Evolutionary conservation across 73 alveolate species (phyloP).

Genomic region (Uronychia setigera): DNA sequence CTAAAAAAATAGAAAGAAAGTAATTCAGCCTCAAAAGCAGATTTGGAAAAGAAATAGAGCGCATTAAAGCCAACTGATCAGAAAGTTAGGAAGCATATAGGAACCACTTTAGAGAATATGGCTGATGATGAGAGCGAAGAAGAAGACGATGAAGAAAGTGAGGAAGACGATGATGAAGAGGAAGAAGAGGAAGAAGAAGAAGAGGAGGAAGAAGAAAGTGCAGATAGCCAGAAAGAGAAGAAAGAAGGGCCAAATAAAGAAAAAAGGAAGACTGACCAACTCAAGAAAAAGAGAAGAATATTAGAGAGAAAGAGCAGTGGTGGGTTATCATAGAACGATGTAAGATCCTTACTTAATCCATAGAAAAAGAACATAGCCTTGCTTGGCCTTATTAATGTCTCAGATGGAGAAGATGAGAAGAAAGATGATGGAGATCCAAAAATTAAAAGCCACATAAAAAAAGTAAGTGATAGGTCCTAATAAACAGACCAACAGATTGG

Average conservation of each 20-base stretch:
- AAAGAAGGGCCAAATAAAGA: neutral
- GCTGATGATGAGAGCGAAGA: neutral
- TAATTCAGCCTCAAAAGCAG: neutral
- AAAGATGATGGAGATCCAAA: neutral
- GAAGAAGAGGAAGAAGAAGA: conserved; percentile 3
- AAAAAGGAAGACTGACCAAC: too few species aligned
- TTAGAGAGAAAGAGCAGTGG: neutral
- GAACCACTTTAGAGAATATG: neutral
- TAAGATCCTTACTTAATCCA: too few species aligned
- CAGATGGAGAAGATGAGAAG: neutral
- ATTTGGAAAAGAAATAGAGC: neutral
- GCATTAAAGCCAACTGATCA: neutral
- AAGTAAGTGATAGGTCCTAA: neutral
- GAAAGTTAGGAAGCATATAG: neutral
- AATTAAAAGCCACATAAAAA: neutral
- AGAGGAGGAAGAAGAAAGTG: neutral
- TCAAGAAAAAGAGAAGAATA: too few species aligned
- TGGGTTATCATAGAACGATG: neutral
- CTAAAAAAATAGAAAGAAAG: neutral
- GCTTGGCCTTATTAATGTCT: neutral
- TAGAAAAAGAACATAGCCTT: too few species aligned
- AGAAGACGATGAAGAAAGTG: neutral
- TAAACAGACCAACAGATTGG: neutral
- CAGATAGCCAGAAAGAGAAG: neutral
- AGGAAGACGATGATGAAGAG: neutral